phyloP scores from a whole-genome alignment of 2,329 filamentous ascomycete species.

The Pestalotiopsis sp. region DNA sequence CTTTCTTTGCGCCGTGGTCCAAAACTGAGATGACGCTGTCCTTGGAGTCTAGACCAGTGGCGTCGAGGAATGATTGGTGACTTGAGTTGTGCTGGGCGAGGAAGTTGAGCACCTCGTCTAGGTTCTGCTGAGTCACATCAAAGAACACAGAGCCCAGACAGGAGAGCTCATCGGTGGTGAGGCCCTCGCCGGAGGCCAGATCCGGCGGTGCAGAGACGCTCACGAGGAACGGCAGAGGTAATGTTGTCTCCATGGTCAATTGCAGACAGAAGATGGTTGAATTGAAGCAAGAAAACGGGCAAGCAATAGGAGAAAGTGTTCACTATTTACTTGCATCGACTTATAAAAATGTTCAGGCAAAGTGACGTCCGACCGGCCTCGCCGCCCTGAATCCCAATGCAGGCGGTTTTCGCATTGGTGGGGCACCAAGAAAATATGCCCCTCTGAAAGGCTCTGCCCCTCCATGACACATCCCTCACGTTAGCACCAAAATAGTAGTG shows the following conservation, averaged over 20 bases:
- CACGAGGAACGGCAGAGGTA: slow-evolving; percentile 66
- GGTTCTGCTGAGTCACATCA: slow-evolving; percentile 44
- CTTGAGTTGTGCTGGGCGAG: slow-evolving; percentile 53
- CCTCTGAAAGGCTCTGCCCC: slow-evolving; percentile 1
- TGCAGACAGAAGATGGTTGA: neutral
- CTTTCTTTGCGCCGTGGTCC: slow-evolving; percentile 81
- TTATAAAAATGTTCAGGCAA: neutral
- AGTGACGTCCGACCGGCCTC: slow-evolving; percentile 8
- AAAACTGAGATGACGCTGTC: slow-evolving; percentile 81
- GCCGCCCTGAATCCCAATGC: neutral
- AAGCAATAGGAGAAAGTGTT: neutral
- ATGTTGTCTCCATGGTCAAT: slow-evolving; percentile 61
- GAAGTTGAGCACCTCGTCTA: slow-evolving; percentile 48
- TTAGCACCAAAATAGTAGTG: neutral
- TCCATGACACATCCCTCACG: slow-evolving; percentile 10
- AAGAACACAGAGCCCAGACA: slow-evolving; percentile 64
- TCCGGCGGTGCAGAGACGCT: slow-evolving; percentile 55
- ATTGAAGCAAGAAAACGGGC: neutral
- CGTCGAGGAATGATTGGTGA: slow-evolving; percentile 75
- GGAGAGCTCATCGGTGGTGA: slow-evolving; percentile 59
- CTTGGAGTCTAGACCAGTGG: slow-evolving; percentile 65
- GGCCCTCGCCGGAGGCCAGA: slow-evolving; percentile 52
- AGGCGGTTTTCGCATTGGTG: slow-evolving; percentile 9
- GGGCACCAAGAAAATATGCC: slow-evolving; percentile 5
- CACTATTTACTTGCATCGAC: neutral